phyloP scores from a whole-genome alignment of 176 grass and related monocot genomes.

The Ampelocalamus luodianensis region DNA sequence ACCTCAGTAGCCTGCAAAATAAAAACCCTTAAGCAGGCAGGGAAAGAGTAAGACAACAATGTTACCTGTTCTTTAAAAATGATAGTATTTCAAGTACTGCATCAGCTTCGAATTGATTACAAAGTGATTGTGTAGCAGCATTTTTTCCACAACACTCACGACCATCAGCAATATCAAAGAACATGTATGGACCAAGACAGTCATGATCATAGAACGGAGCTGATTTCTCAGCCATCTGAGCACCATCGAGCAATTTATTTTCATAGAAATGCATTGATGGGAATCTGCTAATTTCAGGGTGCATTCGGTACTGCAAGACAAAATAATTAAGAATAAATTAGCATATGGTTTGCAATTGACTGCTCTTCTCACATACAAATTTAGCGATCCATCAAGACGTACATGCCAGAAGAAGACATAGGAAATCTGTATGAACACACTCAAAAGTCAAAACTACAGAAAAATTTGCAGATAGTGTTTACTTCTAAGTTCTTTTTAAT shows the following conservation, averaged over 20 bases:
- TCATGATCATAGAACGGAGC: slow-evolving; percentile 73
- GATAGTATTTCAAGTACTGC: slow-evolving; percentile 76
- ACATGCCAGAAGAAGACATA: not conserved
- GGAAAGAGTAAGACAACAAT: slow-evolving; percentile 23
- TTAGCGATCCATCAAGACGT: not conserved
- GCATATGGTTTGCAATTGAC: not conserved
- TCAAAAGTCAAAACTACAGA: too few species aligned
- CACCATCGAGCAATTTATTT: slow-evolving; percentile 89
- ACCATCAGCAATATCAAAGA: slow-evolving; percentile 90
- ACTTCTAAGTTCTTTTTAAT: slow-evolving; percentile 6
- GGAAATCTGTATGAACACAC: not conserved
- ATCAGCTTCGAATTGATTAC: slow-evolving; percentile 83
- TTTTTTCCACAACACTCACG: slow-evolving; percentile 70
- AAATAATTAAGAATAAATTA: slow-evolving; percentile 44
- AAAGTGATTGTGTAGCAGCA: slow-evolving; percentile 76
- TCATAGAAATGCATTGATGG: slow-evolving; percentile 96
- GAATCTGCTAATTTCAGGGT: slow-evolving; percentile 95
- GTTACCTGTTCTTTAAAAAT: slow-evolving; percentile 77
- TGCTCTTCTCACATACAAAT: slow-evolving; percentile 35
- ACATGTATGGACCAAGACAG: slow-evolving; percentile 92
- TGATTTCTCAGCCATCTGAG: slow-evolving; percentile 61
- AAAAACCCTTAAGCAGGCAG: not conserved
- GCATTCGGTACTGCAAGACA: slow-evolving; percentile 85
- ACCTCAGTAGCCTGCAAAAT: slow-evolving; percentile 21
- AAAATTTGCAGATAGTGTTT: not conserved